Percentiles rank a stretch among this genome's conserved stretches.
Conservation (phyloP, 2,329 filamentous ascomycete genomes). For the Epichloe aotearoae region DNA sequence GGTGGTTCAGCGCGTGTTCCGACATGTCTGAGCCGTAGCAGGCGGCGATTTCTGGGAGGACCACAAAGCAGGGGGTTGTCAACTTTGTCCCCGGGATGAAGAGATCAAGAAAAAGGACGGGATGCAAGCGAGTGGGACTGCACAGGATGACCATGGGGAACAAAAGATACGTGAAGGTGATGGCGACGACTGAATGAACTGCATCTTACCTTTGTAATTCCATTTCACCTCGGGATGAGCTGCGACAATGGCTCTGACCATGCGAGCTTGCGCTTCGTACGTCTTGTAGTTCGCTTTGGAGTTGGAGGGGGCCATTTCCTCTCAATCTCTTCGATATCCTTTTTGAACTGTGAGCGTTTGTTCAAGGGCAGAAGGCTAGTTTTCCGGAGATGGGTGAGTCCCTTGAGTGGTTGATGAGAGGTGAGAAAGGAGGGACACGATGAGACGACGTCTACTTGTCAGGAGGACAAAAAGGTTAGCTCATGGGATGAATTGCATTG, state of each 20-base stretch:
- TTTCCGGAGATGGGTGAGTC: too few species aligned
- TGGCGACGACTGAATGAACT: constrained; percentile 2
- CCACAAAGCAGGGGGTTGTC: constrained; percentile 8
- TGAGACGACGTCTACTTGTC: too few species aligned
- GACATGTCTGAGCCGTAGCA: constrained; percentile 38
- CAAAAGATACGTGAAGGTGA: not conserved
- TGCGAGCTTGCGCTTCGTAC: constrained; percentile 46
- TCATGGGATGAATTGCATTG: too few species aligned
- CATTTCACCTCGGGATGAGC: constrained; percentile 40
- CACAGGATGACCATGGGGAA: not conserved
- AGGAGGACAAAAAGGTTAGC: too few species aligned
- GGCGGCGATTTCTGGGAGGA: constrained; percentile 29
- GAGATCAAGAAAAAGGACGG: not conserved
- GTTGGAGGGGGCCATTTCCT: constrained; percentile 25
- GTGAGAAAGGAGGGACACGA: too few species aligned
- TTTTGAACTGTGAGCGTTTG: not conserved
- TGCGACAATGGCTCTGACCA: constrained; percentile 48
- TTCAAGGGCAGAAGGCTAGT: not conserved
- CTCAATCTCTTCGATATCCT: not conserved
- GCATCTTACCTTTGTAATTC: constrained; percentile 46
- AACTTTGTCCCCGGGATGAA: constrained; percentile 14
- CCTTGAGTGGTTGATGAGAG: too few species aligned
- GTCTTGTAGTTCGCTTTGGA: constrained; percentile 42
- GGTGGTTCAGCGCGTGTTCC: constrained; percentile 34
- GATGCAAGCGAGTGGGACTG: not conserved